phyloP scores from a whole-genome alignment of 2,329 filamentous ascomycete species.

The Alternaria incomplexa region DNA sequence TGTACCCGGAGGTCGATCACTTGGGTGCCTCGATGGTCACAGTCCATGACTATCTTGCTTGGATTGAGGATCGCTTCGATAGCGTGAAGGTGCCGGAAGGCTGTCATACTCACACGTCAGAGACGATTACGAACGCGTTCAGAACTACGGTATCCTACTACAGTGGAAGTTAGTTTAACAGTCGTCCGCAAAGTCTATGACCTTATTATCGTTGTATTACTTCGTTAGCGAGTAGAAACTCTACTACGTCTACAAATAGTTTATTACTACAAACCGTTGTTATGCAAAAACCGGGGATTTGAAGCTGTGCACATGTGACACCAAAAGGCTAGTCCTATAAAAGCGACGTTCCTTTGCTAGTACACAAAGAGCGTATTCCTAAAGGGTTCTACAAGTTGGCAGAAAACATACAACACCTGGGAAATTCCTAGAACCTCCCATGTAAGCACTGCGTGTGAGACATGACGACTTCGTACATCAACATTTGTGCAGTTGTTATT shows the following conservation, averaged over 20 bases:
- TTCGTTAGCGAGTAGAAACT: neutral
- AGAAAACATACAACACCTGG: neutral
- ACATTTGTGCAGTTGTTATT: neutral
- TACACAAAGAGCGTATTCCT: neutral
- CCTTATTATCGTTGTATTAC: rapidly evolving
- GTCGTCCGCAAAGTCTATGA: neutral
- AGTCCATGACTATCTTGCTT: neutral
- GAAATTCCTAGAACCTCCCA: neutral
- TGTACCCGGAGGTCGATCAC: neutral
- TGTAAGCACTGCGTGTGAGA: neutral
- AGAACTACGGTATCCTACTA: neutral
- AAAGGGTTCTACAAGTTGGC: neutral
- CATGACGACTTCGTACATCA: neutral
- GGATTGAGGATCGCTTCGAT: neutral
- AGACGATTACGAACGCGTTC: neutral
- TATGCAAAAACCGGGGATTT: neutral
- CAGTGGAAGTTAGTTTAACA: neutral
- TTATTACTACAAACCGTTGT: neutral
- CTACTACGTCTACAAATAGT: neutral
- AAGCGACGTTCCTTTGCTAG: neutral
- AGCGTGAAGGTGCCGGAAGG: neutral
- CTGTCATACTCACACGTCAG: neutral
- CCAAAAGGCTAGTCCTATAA: neutral
- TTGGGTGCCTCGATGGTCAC: neutral
- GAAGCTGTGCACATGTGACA: neutral